Percentiles rank a stretch among this genome's conserved stretches.
Conservation (phyloP, 176 grass and related monocot species). For the Lolium rigidum region DNA sequence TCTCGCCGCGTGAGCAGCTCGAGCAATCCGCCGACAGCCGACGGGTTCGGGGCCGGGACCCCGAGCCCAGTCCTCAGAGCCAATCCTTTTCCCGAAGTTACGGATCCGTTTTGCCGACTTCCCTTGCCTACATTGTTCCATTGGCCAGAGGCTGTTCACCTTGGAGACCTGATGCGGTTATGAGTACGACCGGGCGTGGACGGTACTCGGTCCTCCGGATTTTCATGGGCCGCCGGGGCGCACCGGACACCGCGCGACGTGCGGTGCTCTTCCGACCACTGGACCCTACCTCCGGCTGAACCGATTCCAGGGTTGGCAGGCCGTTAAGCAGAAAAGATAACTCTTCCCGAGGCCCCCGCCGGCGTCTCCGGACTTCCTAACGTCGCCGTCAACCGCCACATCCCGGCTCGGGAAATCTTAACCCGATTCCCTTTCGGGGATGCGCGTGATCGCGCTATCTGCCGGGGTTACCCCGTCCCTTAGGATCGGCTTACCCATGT, state of each 20-base stretch:
- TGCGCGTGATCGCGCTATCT: constrained; percentile 41
- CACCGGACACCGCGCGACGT: constrained; percentile 72
- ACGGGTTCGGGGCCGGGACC: no score
- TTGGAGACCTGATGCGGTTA: constrained; percentile 83
- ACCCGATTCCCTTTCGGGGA: constrained; percentile 64
- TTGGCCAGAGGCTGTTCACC: constrained; percentile 75
- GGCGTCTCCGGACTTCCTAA: constrained; percentile 65
- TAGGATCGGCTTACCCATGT: constrained; percentile 76
- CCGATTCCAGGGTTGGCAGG: constrained; percentile 53
- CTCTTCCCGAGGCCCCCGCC: constrained; percentile 67
- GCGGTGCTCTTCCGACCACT: constrained; percentile 68
- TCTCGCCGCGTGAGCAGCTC: constrained; percentile 34
- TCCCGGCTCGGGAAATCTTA: constrained; percentile 65
- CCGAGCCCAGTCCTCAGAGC: constrained; percentile 7
- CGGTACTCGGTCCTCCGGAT: constrained; percentile 61
- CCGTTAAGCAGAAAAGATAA: constrained; percentile 71
- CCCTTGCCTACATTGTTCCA: constrained; percentile 93
- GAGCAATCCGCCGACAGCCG: constrained; percentile 3
- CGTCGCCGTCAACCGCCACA: constrained; percentile 54
- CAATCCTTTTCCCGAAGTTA: constrained; percentile 34
- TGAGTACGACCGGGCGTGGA: constrained; percentile 62
- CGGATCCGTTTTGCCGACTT: constrained; percentile 82
- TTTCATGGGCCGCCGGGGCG: constrained; percentile 60
- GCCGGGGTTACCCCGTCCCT: constrained; percentile 67
- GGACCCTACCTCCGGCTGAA: constrained; percentile 65